Conservation (phyloP, 1,284 basidiomycete genomes). For the Calocybe gambosa region DNA sequence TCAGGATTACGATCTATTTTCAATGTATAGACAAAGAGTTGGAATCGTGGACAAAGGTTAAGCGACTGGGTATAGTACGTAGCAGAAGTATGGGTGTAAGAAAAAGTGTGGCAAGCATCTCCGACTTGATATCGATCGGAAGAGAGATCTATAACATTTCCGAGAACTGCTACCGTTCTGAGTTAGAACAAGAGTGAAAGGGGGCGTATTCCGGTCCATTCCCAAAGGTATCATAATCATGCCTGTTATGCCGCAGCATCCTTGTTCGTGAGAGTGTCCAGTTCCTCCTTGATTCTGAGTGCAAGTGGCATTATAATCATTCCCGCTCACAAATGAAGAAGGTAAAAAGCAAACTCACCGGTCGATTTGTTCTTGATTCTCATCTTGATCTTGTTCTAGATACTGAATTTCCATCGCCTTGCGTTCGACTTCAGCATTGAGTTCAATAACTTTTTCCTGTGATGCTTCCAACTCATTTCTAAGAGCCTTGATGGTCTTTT, state of each 20-base stretch:
- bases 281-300: constrained; percentile 59
- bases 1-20: not conserved
- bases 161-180: not conserved
- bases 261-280: constrained; percentile 38
- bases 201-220: constrained; percentile 2
- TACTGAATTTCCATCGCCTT: constrained; percentile 77
- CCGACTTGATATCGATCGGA: constrained; percentile 8
- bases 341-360: constrained; percentile 64
- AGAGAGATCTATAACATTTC: constrained; percentile 11
- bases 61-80: constrained; percentile 12
- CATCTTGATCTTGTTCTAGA: constrained; percentile 71
- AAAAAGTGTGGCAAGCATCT: constrained; percentile 6
- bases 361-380: constrained; percentile 65
- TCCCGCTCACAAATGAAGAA: constrained; percentile 2
- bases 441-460: constrained; percentile 45
- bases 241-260: constrained; percentile 21
- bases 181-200: constrained; percentile 3
- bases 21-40: too few species aligned
- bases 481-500: constrained; percentile 51
- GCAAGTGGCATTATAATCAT: constrained; percentile 28
- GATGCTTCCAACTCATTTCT: constrained; percentile 59
- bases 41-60: not conserved
- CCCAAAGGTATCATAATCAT: constrained; percentile 5
- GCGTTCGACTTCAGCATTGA: constrained; percentile 54
- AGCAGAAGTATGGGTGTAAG: not conserved